These are phyloP conservation scores for Diplogelasinospora grovesii DNA, from an alignment of 495 filamentous ascomycete species.

Conservation along the genomic window DNA sequence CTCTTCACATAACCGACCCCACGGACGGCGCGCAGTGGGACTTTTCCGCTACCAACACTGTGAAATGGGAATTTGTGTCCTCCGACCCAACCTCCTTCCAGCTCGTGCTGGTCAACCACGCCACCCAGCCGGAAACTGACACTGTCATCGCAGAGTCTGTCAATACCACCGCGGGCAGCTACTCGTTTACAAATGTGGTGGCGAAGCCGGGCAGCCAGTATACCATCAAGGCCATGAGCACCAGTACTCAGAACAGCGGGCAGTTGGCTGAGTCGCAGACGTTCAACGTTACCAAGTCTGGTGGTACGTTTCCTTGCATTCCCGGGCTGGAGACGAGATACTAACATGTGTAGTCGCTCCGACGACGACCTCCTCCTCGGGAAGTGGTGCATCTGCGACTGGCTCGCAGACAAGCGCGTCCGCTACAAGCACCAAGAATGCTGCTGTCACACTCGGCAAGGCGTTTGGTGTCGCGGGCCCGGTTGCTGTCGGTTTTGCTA, in stretches of 20 bases:
- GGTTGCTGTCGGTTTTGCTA: constrained; percentile 10
- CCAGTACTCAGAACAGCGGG: constrained; percentile 5
- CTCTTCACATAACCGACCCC: constrained; percentile 6
- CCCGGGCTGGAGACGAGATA: neutral
- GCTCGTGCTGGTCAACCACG: constrained; percentile 16
- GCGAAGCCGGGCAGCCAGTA: constrained; percentile 10
- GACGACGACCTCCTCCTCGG: constrained; percentile 6
- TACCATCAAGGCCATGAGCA: constrained; percentile 17
- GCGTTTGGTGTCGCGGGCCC: constrained; percentile 14
- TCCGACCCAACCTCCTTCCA: constrained; percentile 14
- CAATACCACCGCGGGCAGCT: constrained; percentile 8
- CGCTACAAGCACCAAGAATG: constrained; percentile 1
- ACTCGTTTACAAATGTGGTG: constrained; percentile 15
- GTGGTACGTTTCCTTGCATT: constrained; percentile 4
- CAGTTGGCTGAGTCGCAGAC: constrained; percentile 15
- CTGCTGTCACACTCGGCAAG: constrained; percentile 6
- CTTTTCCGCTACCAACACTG: constrained; percentile 13
- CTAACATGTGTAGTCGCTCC: constrained; percentile 7
- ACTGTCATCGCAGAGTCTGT: constrained; percentile 10
- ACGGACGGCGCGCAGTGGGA: constrained; percentile 5
- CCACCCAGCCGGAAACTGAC: constrained; percentile 1
- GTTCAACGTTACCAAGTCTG: constrained; percentile 20
- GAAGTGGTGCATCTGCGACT: neutral
- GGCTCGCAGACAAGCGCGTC: neutral
- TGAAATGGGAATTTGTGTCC: constrained; percentile 11